phyloP scores from a whole-genome alignment of 768 basidiomycete genomes.

The Rhizopogon rudus region DNA sequence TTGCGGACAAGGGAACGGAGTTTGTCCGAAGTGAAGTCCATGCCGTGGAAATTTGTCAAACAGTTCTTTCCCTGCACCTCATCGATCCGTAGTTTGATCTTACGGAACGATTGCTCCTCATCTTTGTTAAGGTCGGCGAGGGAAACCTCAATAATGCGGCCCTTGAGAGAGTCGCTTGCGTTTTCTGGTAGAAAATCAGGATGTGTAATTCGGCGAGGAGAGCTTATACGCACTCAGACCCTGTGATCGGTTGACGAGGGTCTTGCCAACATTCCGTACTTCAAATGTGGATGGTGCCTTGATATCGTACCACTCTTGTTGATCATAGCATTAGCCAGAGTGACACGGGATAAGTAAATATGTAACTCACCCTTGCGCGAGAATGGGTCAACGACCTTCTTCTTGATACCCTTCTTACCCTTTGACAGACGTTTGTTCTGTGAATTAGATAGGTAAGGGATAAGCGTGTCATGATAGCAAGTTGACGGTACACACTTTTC shows the following conservation, averaged over 20 bases:
- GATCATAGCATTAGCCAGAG: conserved; percentile 2
- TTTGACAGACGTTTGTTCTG: conserved; percentile 98
- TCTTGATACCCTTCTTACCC: conserved; percentile 99
- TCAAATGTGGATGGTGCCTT: conserved; percentile 99
- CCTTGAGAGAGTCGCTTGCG: conserved; percentile 96
- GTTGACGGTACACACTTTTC: conserved; percentile 54
- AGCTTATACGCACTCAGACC: conserved; percentile 78
- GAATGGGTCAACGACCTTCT: conserved; percentile 99
- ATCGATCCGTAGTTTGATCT: conserved; percentile 97
- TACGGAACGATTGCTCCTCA: conserved; percentile 98
- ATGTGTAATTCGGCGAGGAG: not conserved
- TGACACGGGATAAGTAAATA: not conserved
- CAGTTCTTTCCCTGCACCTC: conserved; percentile 98
- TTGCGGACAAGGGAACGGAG: conserved; percentile 99
- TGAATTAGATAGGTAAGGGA: not conserved
- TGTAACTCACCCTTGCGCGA: conserved; percentile 82
- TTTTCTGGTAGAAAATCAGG: conserved; percentile 60
- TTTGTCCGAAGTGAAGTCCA: conserved; percentile 99
- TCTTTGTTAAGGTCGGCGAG: conserved; percentile 99
- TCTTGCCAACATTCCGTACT: conserved; percentile 95
- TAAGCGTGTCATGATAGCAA: not conserved
- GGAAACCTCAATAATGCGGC: conserved; percentile 93
- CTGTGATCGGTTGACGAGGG: conserved; percentile 95
- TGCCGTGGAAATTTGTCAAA: conserved; percentile 99
- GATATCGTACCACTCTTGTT: conserved; percentile 97